These are phyloP conservation scores for Arabidopsis lyrata DNA, from an alignment of 441 rosid genomes.

Conservation along the genomic window DNA sequence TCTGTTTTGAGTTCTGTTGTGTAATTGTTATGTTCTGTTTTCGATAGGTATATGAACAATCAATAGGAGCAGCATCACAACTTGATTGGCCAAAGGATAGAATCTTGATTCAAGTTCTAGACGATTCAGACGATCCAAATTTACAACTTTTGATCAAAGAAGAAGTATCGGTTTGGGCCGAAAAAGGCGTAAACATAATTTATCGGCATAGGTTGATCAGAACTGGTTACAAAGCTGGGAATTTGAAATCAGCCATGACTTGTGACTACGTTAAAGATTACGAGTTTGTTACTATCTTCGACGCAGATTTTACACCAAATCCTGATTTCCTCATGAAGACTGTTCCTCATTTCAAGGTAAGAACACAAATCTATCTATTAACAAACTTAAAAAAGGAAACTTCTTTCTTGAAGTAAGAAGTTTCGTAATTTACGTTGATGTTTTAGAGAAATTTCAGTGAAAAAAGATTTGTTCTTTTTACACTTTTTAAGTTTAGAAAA, in stretches of 20 bases:
- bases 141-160: constrained; percentile 64
- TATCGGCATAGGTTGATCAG: constrained; percentile 76
- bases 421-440: constrained; percentile 34
- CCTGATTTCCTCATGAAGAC: constrained; percentile 74
- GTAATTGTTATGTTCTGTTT: not conserved
- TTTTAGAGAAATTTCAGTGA: constrained; percentile 25
- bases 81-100: constrained; percentile 82
- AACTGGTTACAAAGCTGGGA: constrained; percentile 87
- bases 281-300: constrained; percentile 75
- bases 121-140: constrained; percentile 70
- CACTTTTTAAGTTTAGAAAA: not conserved
- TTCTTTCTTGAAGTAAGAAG: not conserved
- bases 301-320: constrained; percentile 81
- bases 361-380: not conserved
- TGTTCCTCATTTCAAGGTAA: constrained; percentile 84
- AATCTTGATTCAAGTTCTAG: constrained; percentile 74
- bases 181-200: constrained; percentile 69
- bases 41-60: constrained; percentile 66
- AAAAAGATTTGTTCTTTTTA: not conserved
- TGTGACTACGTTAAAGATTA: constrained; percentile 78
- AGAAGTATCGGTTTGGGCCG: constrained; percentile 65
- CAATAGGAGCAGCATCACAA: constrained; percentile 73
- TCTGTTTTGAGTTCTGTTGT: constrained; percentile 5
- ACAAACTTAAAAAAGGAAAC: not conserved
- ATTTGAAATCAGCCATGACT: constrained; percentile 79